Evolutionary conservation across 495 filamentous ascomycete genomes (phyloP), one percentile per base, ranked within the genome.

Genomic region (Penicillium dipodomyicola): DNA sequence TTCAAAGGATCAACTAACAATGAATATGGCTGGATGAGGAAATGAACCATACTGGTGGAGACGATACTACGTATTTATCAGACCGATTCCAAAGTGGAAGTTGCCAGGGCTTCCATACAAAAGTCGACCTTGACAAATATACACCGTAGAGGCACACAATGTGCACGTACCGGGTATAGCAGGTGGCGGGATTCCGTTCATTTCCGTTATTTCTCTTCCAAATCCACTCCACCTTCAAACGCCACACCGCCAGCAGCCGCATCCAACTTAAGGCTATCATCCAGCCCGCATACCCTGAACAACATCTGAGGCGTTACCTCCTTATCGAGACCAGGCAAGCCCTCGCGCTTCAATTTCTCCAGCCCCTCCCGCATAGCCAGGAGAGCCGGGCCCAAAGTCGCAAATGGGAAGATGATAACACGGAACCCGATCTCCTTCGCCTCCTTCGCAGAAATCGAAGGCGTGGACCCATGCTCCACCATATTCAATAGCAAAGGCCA

Each of bases 401-500:
- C 79, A 64, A 83, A 78, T 0, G 82, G 78, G 64, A 78, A 84
- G 49, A 89, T 88, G 15, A 87, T 83, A 27, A 89, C 79, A 23
- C 74, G 72, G 62, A 84, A 89, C 2, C 87, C 86, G 55, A 89
- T 65, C 58, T 81, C 77, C 53, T 71, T 62, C 5, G 86, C 84
- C 71, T 87, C 81, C 5, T 74, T 58, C 29, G 79, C 78, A n/a
- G 77, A 80, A 47, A 87, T 82, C 15, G 75, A 62, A 19, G 86
- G 86, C 22, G 80, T 84, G 39, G 79, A 74, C 15, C 87, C 84
- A 61, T 83, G 78, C 62, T 82, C 80, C 12, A 90, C 87, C 64
- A 82, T 84, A 64, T 90, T 90, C 52, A 88, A 65, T 30, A 87
- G 54, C 41, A 87, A 66, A n/a, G 86, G 86, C 75, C 78, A 82